Base-by-base conservation (phyloP, 257 asterid genomes). In the Marsdenia floribunda region DNA sequence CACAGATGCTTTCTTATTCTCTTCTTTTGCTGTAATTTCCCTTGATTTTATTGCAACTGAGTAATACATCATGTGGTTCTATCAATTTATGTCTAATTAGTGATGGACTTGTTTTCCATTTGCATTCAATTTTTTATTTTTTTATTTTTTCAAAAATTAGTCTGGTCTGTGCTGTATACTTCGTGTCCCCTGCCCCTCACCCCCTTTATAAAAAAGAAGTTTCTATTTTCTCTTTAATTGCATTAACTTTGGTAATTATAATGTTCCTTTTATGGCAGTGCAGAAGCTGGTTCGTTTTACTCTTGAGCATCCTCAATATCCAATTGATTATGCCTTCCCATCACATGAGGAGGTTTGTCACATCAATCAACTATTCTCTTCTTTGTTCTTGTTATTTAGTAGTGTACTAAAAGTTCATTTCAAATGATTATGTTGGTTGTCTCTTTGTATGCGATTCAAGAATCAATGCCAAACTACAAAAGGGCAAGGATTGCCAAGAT, bases 271-370 rank as follows among this genome's bases (percentile, higher is more conserved):
- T 88, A 73, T 86, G 85, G 85, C 57, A 26, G 75, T 86, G 91
- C 96, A 95, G 99, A 83, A 67, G 81, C 85, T 95, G 75, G 91
- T 95, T 74, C 89, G 94, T 76, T 79, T 80, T 84, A 92, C 99
- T 35, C 68, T 88, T 75, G 89, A 80, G 84, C 91, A 95, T 85
- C 96, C 91, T 74, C 84, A 61, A 70, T 95, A 95, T 83, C 93
- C 93, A 18, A 37, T 73, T 44, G 97, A 95, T 72, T 95, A 90
- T 85, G 79, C 90, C 15, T 86, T 95, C 73, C 99, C 99, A 21
- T 92, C 98, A 26, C 80, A 90, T 24, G 91, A 90, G 55, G 97
- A 92, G 91, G 99, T 92, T 76, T 0, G 82, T 55, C 33, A 24
- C 16, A 3, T 35, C 4, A 6, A 6, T 66, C 14, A 6, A 18